phyloP scores from a whole-genome alignment of 805 yeast species.

The Candida odintsovae region DNA sequence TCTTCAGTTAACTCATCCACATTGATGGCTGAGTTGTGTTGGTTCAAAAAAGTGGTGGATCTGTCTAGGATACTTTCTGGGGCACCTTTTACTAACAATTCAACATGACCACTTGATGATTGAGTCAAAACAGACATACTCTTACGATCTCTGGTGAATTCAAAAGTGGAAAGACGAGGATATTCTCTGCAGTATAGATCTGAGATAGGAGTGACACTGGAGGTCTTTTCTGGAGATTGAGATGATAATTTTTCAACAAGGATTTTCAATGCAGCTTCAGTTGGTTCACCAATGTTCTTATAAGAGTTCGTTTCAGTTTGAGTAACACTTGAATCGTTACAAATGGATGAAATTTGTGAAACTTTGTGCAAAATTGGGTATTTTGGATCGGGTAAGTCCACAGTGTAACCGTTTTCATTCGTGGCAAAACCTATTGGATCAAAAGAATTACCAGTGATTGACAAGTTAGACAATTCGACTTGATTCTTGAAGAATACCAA shows the following conservation, averaged over 20 bases:
- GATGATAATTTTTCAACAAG: constrained; percentile 26
- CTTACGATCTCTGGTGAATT: constrained; percentile 42
- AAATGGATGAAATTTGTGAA: constrained; percentile 27
- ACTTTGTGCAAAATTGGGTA: constrained; percentile 28
- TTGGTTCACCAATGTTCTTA: constrained; percentile 44
- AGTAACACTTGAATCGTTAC: constrained; percentile 31
- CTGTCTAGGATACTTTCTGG: constrained; percentile 43
- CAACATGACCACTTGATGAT: constrained; percentile 17
- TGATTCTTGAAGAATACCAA: constrained; percentile 25
- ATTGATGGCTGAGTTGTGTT: constrained; percentile 16
- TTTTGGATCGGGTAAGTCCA: constrained; percentile 29
- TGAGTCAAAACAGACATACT: constrained; percentile 46
- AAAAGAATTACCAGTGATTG: constrained; percentile 33
- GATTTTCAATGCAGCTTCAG: constrained; percentile 49
- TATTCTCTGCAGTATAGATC: constrained; percentile 20
- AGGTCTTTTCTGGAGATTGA: constrained; percentile 29
- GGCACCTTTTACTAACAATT: constrained; percentile 47
- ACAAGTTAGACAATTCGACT: constrained; percentile 27
- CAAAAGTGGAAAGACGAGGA: constrained; percentile 35
- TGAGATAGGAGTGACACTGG: constrained; percentile 23
- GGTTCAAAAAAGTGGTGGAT: constrained; percentile 34
- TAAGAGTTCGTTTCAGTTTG: constrained; percentile 27
- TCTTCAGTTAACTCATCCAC: constrained; percentile 26
- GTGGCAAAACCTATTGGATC: constrained; percentile 24
- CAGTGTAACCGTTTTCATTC: constrained; percentile 18